phyloP scores from a whole-genome alignment of 176 grass and related monocot genomes.

The Coix lacrymajobi region DNA sequence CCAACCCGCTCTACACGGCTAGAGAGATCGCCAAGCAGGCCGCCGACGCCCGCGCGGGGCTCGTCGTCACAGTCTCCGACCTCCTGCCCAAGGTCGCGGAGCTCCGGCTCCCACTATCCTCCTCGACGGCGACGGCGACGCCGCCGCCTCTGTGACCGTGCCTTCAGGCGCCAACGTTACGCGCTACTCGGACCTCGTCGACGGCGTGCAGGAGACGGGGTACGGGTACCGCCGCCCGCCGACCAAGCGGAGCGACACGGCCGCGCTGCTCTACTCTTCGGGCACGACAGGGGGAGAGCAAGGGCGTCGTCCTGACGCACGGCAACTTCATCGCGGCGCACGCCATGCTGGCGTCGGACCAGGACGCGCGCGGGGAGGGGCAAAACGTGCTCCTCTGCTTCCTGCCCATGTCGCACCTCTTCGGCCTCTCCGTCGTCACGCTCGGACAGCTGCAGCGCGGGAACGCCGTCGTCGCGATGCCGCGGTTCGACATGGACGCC shows the following conservation, averaged over 20 bases:
- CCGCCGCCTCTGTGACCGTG: not conserved
- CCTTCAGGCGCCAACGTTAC: conserved; percentile 20
- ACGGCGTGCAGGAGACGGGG: conserved; percentile 10
- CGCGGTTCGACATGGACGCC: conserved; percentile 55
- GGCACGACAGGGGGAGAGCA: conserved; percentile 86
- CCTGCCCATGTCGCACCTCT: conserved; percentile 96
- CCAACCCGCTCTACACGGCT: conserved; percentile 73
- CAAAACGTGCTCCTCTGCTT: conserved; percentile 87
- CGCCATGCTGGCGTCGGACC: conserved; percentile 51
- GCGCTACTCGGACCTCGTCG: conserved; percentile 53
- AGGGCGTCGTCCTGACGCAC: conserved; percentile 86
- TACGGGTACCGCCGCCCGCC: conserved; percentile 51
- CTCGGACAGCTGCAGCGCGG: conserved; percentile 68
- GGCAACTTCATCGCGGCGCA: conserved; percentile 66
- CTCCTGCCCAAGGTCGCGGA: conserved; percentile 45
- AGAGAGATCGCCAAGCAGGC: conserved; percentile 79
- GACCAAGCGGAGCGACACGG: conserved; percentile 50
- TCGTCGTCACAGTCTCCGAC: conserved; percentile 51
- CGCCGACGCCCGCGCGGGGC: conserved; percentile 34
- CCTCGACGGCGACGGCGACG: conserved; percentile 34
- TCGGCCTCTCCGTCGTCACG: conserved; percentile 63
- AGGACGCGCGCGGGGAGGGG: conserved; percentile 43
- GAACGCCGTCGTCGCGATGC: conserved; percentile 63
- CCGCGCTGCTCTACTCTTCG: conserved; percentile 76
- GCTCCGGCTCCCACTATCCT: conserved; percentile 52